Base-by-base conservation (phyloP, 805 yeast genomes). In the Saccharomycopsis amapae region DNA sequence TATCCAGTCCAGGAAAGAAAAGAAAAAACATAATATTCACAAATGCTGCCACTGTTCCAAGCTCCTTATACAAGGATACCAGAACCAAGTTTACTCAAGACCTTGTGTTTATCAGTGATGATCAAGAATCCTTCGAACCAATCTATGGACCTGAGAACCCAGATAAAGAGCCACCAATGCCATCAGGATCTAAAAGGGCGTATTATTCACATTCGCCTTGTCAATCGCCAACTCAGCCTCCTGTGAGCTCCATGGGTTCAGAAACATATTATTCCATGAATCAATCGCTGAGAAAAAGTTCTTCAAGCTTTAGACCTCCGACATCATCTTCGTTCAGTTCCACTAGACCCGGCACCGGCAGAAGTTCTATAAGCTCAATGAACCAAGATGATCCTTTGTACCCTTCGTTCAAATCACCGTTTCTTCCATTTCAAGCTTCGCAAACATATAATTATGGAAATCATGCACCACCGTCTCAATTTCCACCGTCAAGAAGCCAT, bases 61-160 rank as follows among this genome's bases (percentile, higher is more conserved):
- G 5, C 6, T 20, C 40, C 10, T 37, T 41, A 17, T 49, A 45
- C 23, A 36, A 32, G 20, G 52, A 49, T 23, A 28, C 26, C 6
- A 33, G 32, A 17, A 24, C 23, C 15, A 32, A 19, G 9, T 44
- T 38, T 17, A 44, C 32, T 38, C 49, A 37, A 19, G 40, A 40
- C 15, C 31, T 49, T 12, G 42, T 42, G 6, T 49, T 49, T 24
- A 49, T 49, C 13, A 28, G 34, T 18, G 52, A 49, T 28, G 50
- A 45, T 24, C 49, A 42, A 19, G 50, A 49, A 37, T 39, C 49
- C 26, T 49, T 42, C 15, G 47, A 45, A 12, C 44, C 46, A n/a
- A 23, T 45, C 7, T 49, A 42, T 30, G 52, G 52, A 7, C 47
- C 46, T 10, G 22, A 9, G 12, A 38, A 42, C 35, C 3, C 42